Conservation (phyloP, 2,329 filamentous ascomycete species). For the Sclerotinia nivalis region DNA sequence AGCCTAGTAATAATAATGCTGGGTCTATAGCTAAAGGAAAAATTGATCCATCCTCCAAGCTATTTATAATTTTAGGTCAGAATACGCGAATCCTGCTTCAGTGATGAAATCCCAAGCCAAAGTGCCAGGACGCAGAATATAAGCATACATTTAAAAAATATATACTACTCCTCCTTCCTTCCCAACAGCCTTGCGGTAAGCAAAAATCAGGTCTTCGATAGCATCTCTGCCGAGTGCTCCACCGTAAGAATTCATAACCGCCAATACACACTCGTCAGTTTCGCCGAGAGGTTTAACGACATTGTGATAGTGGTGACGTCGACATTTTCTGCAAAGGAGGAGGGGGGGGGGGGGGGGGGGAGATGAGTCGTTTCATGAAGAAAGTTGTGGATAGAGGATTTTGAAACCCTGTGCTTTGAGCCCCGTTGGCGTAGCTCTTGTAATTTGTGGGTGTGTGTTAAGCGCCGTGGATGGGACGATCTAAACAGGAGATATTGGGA, state of each 20-base stretch:
- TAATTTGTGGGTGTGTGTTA: neutral
- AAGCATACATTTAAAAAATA: neutral
- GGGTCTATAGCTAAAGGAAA: neutral
- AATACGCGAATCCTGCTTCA: neutral
- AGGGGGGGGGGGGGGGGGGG: neutral
- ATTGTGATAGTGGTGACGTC: neutral
- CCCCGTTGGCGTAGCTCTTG: neutral
- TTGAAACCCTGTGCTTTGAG: neutral
- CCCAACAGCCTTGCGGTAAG: neutral
- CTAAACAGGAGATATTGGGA: neutral
- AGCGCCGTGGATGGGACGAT: neutral
- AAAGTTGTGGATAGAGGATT: neutral
- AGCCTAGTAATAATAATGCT: neutral
- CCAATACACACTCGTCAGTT: neutral
- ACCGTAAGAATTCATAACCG: neutral
- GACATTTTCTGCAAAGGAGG: neutral
- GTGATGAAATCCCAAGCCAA: neutral
- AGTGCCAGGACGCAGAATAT: neutral
- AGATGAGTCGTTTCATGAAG: neutral
- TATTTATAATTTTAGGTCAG: neutral
- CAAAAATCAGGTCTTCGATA: neutral
- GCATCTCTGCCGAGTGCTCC: neutral
- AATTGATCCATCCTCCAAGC: neutral
- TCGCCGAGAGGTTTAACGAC: neutral
- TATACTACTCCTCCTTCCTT: neutral